Evolutionary conservation across 2,329 filamentous ascomycete genomes (phyloP), one percentile per base, ranked within the genome.

Genomic region (Calonectria fujianensis): DNA sequence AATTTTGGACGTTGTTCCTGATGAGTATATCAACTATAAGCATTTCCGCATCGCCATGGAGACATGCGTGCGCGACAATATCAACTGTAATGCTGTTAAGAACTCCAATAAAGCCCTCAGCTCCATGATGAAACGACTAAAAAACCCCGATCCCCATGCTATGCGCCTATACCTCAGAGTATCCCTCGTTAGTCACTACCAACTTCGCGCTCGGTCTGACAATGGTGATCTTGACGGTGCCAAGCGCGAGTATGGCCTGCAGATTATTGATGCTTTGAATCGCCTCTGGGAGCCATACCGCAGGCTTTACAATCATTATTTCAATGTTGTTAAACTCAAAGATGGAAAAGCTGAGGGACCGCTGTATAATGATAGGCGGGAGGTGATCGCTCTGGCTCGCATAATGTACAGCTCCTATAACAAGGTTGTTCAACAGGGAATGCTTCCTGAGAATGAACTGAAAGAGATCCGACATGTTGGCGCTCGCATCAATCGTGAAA

Each of bases 31-130:
- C 50, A 84, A 82, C 71, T 79, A 82, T 41, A 90, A 89, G 73
- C 92, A 91, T 13, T 95, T 96, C 85, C 90, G 91, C 69, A 90
- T 95, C 61, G 95, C 94, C 69, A 92, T 98, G 87, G 89, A 90
- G 76, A 89, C 92, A 7, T 98, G 96, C 83, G 86, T 91, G 31
- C 91, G 93, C 72, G 95, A 98, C 86, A 93, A 92, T 81, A 92
- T 93, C 70, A 98, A 97, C 83, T 88, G 84, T n/a, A 90, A 93
- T 68, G 90, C 91, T 29, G 90, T 98, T 77, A 85, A 87, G 4
- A 89, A 94, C 77, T 94, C 94, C 6, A 91, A 88, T 66, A 84
- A 87, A 66, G 87, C 98, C 32, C 85, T 98, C 37, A 87, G 92
- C 68, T 82, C 90, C 66, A 96, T 96, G 93, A 69, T 82, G 48